Base-by-base conservation (phyloP, 1,284 basidiomycete genomes). In the Trametes sp. region DNA sequence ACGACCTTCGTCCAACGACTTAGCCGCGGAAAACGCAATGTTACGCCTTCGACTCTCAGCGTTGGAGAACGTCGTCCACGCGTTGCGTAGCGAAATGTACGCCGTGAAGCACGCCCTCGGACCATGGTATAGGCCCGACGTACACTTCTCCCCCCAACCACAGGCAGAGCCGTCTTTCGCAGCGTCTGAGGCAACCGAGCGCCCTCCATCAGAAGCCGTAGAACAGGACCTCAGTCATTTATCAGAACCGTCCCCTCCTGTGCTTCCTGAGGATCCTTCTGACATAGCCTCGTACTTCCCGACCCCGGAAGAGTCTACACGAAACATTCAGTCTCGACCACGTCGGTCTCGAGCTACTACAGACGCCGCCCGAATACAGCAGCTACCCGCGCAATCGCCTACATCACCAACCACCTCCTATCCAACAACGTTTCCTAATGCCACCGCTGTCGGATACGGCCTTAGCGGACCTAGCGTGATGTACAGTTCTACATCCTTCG, bases 211-310 rank as follows among this genome's bases (percentile, higher is more conserved):
- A 2, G 52, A 63, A 23, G 68, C 70, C 9, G 36, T 65, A 5
- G 62, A 65, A 11, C 53, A 65, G 2, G 26, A 52, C 26, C 4
- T 44, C 3, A 14, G 11, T 0, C 33, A 59, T 10, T 29, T 38
- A 11, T 11, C 67, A 36, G 56, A 49, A 13, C 36, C 35, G 13
- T 2, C 52, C 11, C 42, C 65, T 21, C 36, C 69, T 26, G n/a
- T 54, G 42, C 29, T 59, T 21, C 26, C 59, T 3, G 42, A 42
- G 16, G 58, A 66, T 38, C 36, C 57, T 16, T 29, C 62, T 1
- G 71, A 78, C 14, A 70, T 86, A 24, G 82, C 85, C 11, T 74
- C 81, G 0, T 87, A 84, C 70, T 87, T 87, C 56, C 82, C 85
- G 4, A 69, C 77, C 0, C 60, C 57, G 11, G 66, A 70, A 23